Percentiles rank a stretch among this genome's conserved stretches.
phyloP scores from a whole-genome alignment of 2,329 filamentous ascomycete genomes.

The Pyricularia grisea region DNA sequence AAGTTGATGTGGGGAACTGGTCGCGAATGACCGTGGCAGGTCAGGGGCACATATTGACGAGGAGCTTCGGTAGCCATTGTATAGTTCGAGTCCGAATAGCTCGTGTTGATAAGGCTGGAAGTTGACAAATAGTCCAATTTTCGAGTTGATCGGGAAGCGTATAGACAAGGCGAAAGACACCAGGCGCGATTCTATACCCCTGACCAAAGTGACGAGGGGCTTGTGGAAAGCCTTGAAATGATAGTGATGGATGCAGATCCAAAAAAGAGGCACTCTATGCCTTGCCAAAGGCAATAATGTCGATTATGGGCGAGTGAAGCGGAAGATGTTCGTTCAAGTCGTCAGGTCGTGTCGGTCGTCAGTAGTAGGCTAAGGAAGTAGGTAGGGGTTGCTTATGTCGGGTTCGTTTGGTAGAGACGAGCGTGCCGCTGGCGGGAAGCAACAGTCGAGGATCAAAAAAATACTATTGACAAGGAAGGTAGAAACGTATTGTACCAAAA shows the following conservation, averaged over 20 bases:
- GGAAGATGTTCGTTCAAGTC: slow-evolving; percentile 10
- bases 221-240: background rate
- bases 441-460: background rate
- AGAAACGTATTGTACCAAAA: background rate
- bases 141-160: background rate
- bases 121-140: background rate
- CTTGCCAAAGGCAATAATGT: background rate
- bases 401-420: background rate
- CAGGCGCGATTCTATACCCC: background rate
- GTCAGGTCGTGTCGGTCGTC: slow-evolving; percentile 8
- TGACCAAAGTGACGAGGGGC: background rate
- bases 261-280: background rate
- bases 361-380: background rate
- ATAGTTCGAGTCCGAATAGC: background rate
- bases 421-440: background rate
- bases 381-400: background rate
- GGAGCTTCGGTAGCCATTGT: slow-evolving; percentile 20
- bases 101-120: background rate
- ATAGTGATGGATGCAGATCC: slow-evolving; percentile 2
- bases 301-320: background rate
- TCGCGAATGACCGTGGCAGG: slow-evolving; percentile 88
- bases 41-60: slow-evolving; percentile 71
- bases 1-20: slow-evolving; percentile 89
- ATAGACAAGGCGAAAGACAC: background rate
- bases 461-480: background rate